Base-by-base conservation (phyloP, 495 filamentous ascomycete genomes). In the Annulohypoxylon maeteangense region DNA sequence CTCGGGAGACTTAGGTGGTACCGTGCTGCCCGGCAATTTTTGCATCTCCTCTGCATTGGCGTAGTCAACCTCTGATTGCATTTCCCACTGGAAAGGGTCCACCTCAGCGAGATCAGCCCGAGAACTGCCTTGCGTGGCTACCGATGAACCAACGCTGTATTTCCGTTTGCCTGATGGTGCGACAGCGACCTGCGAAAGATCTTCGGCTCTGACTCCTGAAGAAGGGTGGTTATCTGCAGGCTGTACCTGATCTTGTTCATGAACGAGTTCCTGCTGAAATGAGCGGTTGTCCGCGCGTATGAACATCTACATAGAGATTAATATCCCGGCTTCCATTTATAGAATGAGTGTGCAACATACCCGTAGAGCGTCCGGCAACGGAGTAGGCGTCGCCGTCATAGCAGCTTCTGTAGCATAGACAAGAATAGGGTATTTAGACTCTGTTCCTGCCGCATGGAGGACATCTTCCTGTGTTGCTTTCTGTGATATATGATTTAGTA, bases 371-470 rank as follows among this genome's bases (percentile, higher is more conserved):
- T 80, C 76, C 6, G 79, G 69, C 11, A 86, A 66, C 7, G 81
- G 80, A 7, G 77, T 34, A 11, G 68, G 72, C 4, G 77, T 65
- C 7, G 76, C 64, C 0, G 72, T 48, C 71, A 85, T 60, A 27
- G 83, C 83, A 44, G 72, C 67, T 44, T 83, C 81, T 1, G 78
- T 75, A 8, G 83, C 82, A 55, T 81, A 86, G 4, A 86, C 68
- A 5, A 85, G 59, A n/a, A 83, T 70, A 0, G 82, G 81, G 7
- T 61, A 64, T 32, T 69, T 73, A 10, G 71, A 70, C 6, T 67
- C 72, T 0, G 75, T 76, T 50, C 78, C 81, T 4, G 78, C 76
- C 32, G 78, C 75, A n/a, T 71, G 42, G 22, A 80, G 61, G 14
- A 79, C 79, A 16, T 74, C 68, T 47, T 83, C 78, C 34, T 69